Conservation (phyloP, 228 moss, liverwort and hornwort genomes). For the Sphagnum magellanicum region DNA sequence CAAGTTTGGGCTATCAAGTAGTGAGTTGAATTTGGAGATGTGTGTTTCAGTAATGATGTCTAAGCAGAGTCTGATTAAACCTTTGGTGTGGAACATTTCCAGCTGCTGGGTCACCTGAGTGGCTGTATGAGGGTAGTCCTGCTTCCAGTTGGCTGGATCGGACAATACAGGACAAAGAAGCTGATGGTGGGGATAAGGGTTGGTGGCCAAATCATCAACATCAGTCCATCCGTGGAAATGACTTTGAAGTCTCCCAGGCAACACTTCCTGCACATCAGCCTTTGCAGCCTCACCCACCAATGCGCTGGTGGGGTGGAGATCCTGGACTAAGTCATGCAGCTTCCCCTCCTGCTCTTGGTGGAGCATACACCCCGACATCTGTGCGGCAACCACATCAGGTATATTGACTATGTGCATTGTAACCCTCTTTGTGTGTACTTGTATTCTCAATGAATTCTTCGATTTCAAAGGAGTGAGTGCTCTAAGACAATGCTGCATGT, state of each 20-base stretch:
- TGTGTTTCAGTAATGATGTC: not conserved
- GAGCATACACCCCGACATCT: conserved; percentile 18
- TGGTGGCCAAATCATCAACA: conserved; percentile 64
- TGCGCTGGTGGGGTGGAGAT: conserved; percentile 69
- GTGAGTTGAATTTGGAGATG: not conserved
- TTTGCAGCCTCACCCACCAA: conserved; percentile 31
- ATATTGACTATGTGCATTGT: not conserved
- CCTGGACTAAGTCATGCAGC: conserved; percentile 34
- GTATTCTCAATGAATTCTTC: not conserved
- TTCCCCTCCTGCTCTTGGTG: conserved; percentile 37
- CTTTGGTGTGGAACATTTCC: not conserved
- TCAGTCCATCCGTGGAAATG: conserved; percentile 39
- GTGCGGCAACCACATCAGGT: conserved; percentile 51
- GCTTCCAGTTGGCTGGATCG: conserved; percentile 59
- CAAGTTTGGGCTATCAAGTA: not conserved
- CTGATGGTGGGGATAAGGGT: conserved; percentile 54
- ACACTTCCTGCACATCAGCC: conserved; percentile 46
- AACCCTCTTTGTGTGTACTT: not conserved
- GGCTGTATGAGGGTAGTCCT: conserved; percentile 46
- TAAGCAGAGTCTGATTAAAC: not conserved
- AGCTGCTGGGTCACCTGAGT: conserved; percentile 25
- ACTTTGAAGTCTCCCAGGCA: conserved; percentile 37
- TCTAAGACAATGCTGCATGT: conserved; percentile 4
- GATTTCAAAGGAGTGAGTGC: not conserved
- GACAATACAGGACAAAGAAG: conserved; percentile 39